Base-by-base conservation (phyloP, 352 stramenopile species). In the Phytopythium boreale region DNA sequence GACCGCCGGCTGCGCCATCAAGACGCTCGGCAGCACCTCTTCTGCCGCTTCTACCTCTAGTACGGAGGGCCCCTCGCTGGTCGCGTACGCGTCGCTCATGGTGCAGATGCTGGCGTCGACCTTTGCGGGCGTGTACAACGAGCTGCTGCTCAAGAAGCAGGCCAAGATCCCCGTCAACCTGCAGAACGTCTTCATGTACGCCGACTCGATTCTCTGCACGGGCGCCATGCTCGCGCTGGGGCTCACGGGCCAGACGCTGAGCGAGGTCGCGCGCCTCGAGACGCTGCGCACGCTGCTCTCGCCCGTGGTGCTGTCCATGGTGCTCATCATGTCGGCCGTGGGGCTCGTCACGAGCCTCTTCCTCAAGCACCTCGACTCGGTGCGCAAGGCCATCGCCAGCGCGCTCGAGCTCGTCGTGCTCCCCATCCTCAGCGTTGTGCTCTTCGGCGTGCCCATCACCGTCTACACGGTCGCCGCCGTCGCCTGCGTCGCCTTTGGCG, bases 101-200 rank as follows among this genome's bases (percentile, higher is more conserved):
- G 66, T 89, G 41, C 85, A 93, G 59, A 90, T 93, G 66, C 80
- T 93, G 60, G 90, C 81, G 63, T 89, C 79, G 49, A 92, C 85
- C 14, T 93, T 93, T 67, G 85, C 83, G 2, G 83, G 83, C 8
- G 85, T 93, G 14, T 93, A 93, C 82, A 93, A 92, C 67, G 85
- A 93, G 75, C 74, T 87, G 63, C 64, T 93, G 46, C 77, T 93
- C 31, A 93, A 93, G 72, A 89, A 87, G 37, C 79, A 92, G 62
- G 57, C 73, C 41, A 72, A 77, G 62, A 90, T 91, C 59, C 65
- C 83, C 17, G 63, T 90, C 50, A 91, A 93, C 62, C 64, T 93
- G 53, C 85, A 93, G 66, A 93, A 93, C 59, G 80, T 91, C 56
- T 90, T 92, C 66, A 93, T 93, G 85, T 93, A 93, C 70, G 59